Evolutionary conservation across 1,284 basidiomycete species (phyloP), one percentile per base, ranked within the genome.

Genomic region (Ganoderma multipileum): DNA sequence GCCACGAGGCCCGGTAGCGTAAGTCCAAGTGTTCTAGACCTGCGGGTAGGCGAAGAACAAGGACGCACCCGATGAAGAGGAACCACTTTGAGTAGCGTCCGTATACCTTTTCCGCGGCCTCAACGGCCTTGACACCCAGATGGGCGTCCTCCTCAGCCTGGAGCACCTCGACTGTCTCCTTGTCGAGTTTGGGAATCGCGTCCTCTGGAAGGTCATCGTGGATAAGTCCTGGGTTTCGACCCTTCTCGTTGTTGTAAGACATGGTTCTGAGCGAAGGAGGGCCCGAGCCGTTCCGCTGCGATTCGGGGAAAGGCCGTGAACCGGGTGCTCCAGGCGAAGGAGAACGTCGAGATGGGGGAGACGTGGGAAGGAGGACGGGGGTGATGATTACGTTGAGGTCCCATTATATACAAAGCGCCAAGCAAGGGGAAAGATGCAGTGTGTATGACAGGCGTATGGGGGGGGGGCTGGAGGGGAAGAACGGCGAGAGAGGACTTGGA

Each of bases 1-100:
- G n/a, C 2, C 6, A 38, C 16, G 9, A 50, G 36, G 36, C 20
- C 6, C 26, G 4, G 47, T 2, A 23, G 41, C 18, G 33, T 58
- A 23, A 58, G 55, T n/a, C 26, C 6, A 44, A 39, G 9, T 30
- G 38, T 3, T 39, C 38, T 52, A 9, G 36, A 18, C 16, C 18
- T 16, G 20, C 6, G 20, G 38, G 55, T 42, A 30, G 39, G 36
- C 8, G 8, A 42, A 9, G 20, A 50, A 8, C 3, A 14, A 47
- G n/a, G 28, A 72, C 82, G 58, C 68, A 89, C 89, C 89, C 85
- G 60, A 88, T 79, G 79, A 91, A 91, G 33, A 92, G 80, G 65
- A 83, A 81, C 89, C 89, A 91, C 69, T 85, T 87, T 12, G 86
- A 85, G 71, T 85, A 84, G 58, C 79, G 84, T 28, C 85, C 84